These are phyloP conservation scores for Pestalotiopsis sp. DNA, from an alignment of 2,329 filamentous ascomycete genomes.

Conservation along the genomic window DNA sequence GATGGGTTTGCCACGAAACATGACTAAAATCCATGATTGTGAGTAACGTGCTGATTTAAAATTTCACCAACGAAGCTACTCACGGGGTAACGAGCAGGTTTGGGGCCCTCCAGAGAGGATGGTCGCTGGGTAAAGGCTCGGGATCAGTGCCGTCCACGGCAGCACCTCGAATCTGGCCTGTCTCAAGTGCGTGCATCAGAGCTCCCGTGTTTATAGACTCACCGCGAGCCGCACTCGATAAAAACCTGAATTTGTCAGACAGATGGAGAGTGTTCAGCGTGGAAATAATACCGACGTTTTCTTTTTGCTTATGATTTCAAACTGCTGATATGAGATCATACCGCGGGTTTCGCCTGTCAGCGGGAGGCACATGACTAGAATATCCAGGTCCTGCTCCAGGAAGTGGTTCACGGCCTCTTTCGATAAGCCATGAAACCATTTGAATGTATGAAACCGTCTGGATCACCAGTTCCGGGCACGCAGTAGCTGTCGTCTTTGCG, in stretches of 20 bases:
- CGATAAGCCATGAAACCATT: slow-evolving; percentile 41
- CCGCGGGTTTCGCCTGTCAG: slow-evolving; percentile 39
- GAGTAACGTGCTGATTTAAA: too few relatives aligned
- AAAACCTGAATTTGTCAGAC: too few relatives aligned
- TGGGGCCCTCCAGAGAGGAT: slow-evolving; percentile 63
- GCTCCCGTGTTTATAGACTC: slow-evolving; percentile 40
- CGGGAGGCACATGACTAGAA: slow-evolving; percentile 42
- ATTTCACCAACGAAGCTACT: too few relatives aligned
- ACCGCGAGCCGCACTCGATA: slow-evolving; percentile 62
- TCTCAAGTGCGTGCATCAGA: slow-evolving; percentile 54
- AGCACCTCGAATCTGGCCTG: slow-evolving; percentile 49
- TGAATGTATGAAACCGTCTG: slow-evolving; percentile 37
- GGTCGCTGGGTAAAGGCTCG: slow-evolving; percentile 63
- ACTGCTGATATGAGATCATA: slow-evolving; percentile 43
- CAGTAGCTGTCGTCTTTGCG: slow-evolving; percentile 62
- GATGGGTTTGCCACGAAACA: too few relatives aligned
- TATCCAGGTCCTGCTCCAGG: slow-evolving; percentile 40
- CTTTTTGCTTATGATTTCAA: slow-evolving; percentile 34
- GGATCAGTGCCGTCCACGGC: slow-evolving; percentile 72
- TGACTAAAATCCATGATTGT: too few relatives aligned
- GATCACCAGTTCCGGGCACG: slow-evolving; percentile 60
- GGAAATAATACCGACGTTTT: slow-evolving; percentile 50
- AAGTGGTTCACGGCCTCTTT: slow-evolving; percentile 38
- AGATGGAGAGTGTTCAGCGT: too few relatives aligned
- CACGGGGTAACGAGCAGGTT: slow-evolving; percentile 57